Base-by-base conservation (phyloP, 1,284 basidiomycete genomes). In the Uromyces viciae-fabae region DNA sequence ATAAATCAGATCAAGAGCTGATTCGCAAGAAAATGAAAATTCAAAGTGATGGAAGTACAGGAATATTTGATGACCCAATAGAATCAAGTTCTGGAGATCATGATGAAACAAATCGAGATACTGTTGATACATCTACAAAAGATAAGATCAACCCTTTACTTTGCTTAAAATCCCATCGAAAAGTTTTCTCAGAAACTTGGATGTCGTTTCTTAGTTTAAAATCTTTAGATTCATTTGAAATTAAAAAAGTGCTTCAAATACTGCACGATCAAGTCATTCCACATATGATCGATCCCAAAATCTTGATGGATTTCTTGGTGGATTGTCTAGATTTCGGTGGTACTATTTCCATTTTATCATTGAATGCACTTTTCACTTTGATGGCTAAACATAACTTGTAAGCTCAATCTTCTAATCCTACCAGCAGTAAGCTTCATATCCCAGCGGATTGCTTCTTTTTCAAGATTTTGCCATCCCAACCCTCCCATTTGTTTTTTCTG, bases 241-340 rank as follows among this genome's bases (percentile, higher is more conserved):
- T 86, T 2, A 89, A 90, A 62, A 88, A 92, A 49, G 91, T 90
- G 1, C 86, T 97, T 69, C 91, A 92, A 82, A 89, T 94, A 11
- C 90, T 97, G 87, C 94, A 97, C 86, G 88, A 90, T 9, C 91
- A 92, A 17, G 92, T 97, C 28, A 87, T 97, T 84, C 95, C 95
- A 0, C 91, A 95, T 85, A 86, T 97, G 78, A 92, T 92, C 3
- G 87, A 92, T 72, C 90, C 87, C 15, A 85, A 88, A 60, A 86
- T 96, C 74, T 89, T 96, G 19, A 95, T 97, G 90, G 96, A 99
- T 86, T 99, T 95, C 93, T 89, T 99, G 43, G 91, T 93, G 42
- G 90, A 90, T 15, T 93, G 94, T 83, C 92, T 97, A 46, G 95
- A 96, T 86, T 88, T 90, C 83, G 93, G 93, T 92, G 95, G 94